Evolutionary conservation across 208 protist species (phyloP).

Genomic region (Wallacemonas sp.): DNA sequence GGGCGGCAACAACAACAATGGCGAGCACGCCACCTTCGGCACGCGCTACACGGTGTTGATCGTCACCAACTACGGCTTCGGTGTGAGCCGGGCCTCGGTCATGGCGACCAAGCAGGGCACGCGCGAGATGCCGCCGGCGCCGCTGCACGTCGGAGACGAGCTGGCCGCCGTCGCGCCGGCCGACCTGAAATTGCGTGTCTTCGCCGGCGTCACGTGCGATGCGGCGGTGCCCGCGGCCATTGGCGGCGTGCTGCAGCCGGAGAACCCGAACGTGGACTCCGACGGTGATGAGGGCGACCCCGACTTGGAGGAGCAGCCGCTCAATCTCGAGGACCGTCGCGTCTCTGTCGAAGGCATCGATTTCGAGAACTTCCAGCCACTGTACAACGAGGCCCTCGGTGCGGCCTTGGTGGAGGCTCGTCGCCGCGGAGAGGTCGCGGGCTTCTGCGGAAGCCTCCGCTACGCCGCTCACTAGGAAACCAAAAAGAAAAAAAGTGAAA

Average conservation of each 20-base stretch:
- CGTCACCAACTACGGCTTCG: slow-evolving; percentile 17
- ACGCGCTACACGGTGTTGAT: slow-evolving; percentile 10
- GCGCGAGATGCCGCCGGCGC: background rate
- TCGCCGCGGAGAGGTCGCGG: background rate
- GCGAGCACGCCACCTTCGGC: slow-evolving; percentile 5
- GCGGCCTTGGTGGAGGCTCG: slow-evolving; percentile 2
- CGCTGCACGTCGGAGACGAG: slow-evolving; percentile 6
- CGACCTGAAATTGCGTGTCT: slow-evolving; percentile 10
- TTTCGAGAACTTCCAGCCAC: slow-evolving; percentile 9
- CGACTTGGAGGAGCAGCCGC: slow-evolving; percentile 7
- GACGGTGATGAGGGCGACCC: slow-evolving; percentile 16
- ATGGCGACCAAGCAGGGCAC: slow-evolving; percentile 10
- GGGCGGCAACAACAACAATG: background rate
- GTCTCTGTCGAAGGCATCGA: background rate
- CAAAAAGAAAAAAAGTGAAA: slow-evolving; percentile 1
- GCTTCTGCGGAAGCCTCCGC: background rate
- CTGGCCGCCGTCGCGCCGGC: background rate
- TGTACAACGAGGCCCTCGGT: background rate
- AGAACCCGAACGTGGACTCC: background rate
- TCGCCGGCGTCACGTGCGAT: slow-evolving; percentile 15
- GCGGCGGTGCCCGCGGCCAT: slow-evolving; percentile 7
- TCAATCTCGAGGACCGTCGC: background rate
- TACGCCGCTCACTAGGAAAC: slow-evolving; percentile 4
- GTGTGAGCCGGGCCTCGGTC: background rate
- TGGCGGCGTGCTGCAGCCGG: slow-evolving; percentile 1